Conservation (phyloP, 805 yeast genomes). For the Komagataella pastoris region DNA sequence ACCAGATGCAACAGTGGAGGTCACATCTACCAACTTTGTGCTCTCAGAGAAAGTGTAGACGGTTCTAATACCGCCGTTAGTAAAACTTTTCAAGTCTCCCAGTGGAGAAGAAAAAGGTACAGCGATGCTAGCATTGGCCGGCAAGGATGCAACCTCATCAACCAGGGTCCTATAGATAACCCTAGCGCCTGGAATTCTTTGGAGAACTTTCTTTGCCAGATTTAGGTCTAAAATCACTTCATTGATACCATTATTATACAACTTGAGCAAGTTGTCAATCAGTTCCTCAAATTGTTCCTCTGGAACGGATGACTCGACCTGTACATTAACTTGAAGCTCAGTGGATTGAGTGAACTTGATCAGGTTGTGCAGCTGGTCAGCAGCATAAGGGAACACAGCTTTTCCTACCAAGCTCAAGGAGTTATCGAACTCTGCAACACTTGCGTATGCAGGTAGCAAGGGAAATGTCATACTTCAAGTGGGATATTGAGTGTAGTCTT, state of each 20-base stretch:
- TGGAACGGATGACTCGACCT: neutral
- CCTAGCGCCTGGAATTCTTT: slow-evolving; percentile 19
- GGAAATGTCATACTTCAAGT: slow-evolving; percentile 17
- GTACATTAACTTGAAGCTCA: slow-evolving; percentile 14
- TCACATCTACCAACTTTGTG: slow-evolving; percentile 6
- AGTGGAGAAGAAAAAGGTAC: slow-evolving; percentile 6
- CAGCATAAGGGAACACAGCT: slow-evolving; percentile 10
- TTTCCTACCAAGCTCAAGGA: slow-evolving; percentile 15
- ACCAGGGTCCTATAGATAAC: slow-evolving; percentile 8
- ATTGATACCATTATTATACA: slow-evolving; percentile 18
- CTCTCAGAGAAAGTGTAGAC: slow-evolving; percentile 9
- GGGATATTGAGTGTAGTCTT: neutral
- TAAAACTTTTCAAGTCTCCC: slow-evolving; percentile 4
- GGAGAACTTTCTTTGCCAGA: slow-evolving; percentile 9
- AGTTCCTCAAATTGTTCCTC: neutral
- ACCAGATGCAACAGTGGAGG: slow-evolving; percentile 18
- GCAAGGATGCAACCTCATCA: slow-evolving; percentile 7
- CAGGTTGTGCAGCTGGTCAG: slow-evolving; percentile 6
- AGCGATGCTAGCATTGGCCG: neutral
- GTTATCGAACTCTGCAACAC: slow-evolving; percentile 5
- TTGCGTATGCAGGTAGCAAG: slow-evolving; percentile 14
- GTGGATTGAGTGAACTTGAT: slow-evolving; percentile 5
- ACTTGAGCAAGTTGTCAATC: slow-evolving; percentile 8
- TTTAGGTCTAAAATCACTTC: slow-evolving; percentile 10
- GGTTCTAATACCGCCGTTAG: slow-evolving; percentile 10